Evolutionary conservation across 2,329 filamentous ascomycete species (phyloP), one percentile per base, ranked within the genome.

Genomic region (Talaromyces islandicus): DNA sequence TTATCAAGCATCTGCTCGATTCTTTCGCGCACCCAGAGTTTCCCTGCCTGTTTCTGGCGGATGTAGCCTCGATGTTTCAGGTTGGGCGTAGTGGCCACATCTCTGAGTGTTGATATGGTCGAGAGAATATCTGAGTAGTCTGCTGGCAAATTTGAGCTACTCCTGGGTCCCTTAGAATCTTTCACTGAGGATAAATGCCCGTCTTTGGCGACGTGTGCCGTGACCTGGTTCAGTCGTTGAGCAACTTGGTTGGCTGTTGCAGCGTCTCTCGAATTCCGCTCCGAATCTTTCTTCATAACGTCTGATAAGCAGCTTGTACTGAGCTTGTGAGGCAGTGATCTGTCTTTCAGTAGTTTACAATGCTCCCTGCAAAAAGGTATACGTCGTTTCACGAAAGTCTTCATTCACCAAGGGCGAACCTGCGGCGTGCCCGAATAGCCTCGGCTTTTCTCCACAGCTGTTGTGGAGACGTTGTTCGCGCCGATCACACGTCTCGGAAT

Each of bases 21-120:
- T 2, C 85, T 77, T 66, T 88, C 85, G 24, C 85, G 80, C 0
- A 87, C 85, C 84, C 85, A 87, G 19, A 88, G 77, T 69, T 88
- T 88, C 1, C 85, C 85, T 3, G 83, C 80, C 70, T 84, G 77
- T 64, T 85, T 86, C 68, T 88, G 85, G 5, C 83, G 80, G n/a
- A 83, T 71, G 63, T 87, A 88, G 25, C 85, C 85, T 62, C 81
- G 75, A 59, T 81, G 81, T 7, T 73, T 78, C 0, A 76, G 69
- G 56, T 85, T 77, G 1, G 85, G 84, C 0, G 80, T 86, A 24
- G 77, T 73, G 11, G 85, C 84, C 41, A 85, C 80, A 7, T 70
- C 74, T 17, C 76, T 77, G 1, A 88, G 76, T 0, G 76, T 75
- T 5, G 72, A 64, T n/a, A 88, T 75, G 64, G 87, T 83, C n/a